A percentile compares a stretch with the other conserved stretches of the same genome.
Conservation (phyloP, 2,329 filamentous ascomycete genomes). For the Ascocoryne sarcoides region DNA sequence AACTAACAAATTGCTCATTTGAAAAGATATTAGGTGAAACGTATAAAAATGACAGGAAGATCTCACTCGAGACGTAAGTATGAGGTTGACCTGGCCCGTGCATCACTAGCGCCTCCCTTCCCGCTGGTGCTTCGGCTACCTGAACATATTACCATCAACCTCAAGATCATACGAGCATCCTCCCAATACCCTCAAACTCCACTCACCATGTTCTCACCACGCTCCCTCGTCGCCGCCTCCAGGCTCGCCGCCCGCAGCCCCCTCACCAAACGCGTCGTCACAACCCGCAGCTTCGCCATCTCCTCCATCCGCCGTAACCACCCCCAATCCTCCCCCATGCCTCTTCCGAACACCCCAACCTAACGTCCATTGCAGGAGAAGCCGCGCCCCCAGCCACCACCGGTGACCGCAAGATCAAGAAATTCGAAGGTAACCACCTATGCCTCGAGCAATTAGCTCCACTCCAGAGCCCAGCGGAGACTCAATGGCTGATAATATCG, state of each 20-base stretch:
- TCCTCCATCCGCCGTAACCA: slow-evolving; percentile 52
- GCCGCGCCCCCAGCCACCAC: slow-evolving; percentile 16
- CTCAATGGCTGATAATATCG: slow-evolving; percentile 7
- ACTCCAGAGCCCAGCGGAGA: neutral
- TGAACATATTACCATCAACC: neutral
- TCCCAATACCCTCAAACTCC: slow-evolving; percentile 18
- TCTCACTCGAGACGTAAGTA: too few relatives aligned
- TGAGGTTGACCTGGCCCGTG: too few relatives aligned
- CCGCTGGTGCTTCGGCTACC: neutral
- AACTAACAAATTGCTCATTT: too few relatives aligned
- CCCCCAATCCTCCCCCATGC: slow-evolving; percentile 22
- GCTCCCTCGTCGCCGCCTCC: slow-evolving; percentile 50
- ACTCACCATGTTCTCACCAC: slow-evolving; percentile 51
- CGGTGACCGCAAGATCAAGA: slow-evolving; percentile 26
- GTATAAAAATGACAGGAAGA: too few relatives aligned
- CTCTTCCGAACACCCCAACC: neutral
- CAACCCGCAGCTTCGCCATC: slow-evolving; percentile 52
- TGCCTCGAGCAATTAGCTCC: neutral
- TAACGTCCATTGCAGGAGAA: slow-evolving; percentile 19
- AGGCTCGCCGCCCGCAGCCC: slow-evolving; percentile 49
- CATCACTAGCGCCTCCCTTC: too few relatives aligned
- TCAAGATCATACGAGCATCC: slow-evolving; percentile 8
- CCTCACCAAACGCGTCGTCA: slow-evolving; percentile 44
- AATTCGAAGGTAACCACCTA: slow-evolving; percentile 25
- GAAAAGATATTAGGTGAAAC: too few relatives aligned